phyloP scores from a whole-genome alignment of 495 filamentous ascomycete genomes.

The Neurospora sublineolata region DNA sequence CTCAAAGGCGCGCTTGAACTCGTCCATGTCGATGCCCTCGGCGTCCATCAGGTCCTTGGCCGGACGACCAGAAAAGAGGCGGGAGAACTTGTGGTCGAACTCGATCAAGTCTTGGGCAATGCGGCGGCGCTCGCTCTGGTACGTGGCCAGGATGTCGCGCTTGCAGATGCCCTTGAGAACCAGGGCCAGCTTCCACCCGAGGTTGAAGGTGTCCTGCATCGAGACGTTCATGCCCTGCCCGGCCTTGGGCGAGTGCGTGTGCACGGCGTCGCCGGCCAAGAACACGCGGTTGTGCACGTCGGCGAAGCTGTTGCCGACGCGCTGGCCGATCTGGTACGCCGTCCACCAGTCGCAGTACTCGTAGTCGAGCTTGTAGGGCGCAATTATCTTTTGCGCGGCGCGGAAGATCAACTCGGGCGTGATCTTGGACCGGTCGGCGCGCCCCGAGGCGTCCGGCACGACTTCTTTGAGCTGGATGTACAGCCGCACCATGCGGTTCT shows the following conservation, averaged over 20 bases:
- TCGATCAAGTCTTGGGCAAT: constrained; percentile 64
- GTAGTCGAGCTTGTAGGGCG: constrained; percentile 51
- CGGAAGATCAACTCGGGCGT: constrained; percentile 47
- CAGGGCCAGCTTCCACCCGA: constrained; percentile 62
- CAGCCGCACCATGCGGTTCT: constrained; percentile 52
- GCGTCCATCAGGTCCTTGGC: constrained; percentile 34
- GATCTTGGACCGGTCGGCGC: constrained; percentile 47
- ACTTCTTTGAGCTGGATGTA: constrained; percentile 58
- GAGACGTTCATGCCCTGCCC: constrained; percentile 70
- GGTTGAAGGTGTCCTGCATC: constrained; percentile 58
- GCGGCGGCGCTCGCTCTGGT: constrained; percentile 55
- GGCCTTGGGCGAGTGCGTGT: constrained; percentile 59
- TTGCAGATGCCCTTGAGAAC: constrained; percentile 47
- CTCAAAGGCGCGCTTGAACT: constrained; percentile 32
- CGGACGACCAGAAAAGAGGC: constrained; percentile 33
- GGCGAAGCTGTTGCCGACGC: constrained; percentile 50
- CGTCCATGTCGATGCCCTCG: constrained; percentile 32
- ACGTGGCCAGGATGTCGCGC: constrained; percentile 52
- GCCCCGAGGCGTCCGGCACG: constrained; percentile 21
- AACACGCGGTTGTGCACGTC: constrained; percentile 48
- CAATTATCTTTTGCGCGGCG: constrained; percentile 48
- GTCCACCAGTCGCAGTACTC: constrained; percentile 45
- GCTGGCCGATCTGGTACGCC: constrained; percentile 51
- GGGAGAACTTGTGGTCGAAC: constrained; percentile 55
- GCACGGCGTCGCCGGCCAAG: constrained; percentile 52